Evolutionary conservation across 1,284 basidiomycete species (phyloP), one percentile per base, ranked within the genome.

Genomic region (Cryptococcus wingfieldii): DNA sequence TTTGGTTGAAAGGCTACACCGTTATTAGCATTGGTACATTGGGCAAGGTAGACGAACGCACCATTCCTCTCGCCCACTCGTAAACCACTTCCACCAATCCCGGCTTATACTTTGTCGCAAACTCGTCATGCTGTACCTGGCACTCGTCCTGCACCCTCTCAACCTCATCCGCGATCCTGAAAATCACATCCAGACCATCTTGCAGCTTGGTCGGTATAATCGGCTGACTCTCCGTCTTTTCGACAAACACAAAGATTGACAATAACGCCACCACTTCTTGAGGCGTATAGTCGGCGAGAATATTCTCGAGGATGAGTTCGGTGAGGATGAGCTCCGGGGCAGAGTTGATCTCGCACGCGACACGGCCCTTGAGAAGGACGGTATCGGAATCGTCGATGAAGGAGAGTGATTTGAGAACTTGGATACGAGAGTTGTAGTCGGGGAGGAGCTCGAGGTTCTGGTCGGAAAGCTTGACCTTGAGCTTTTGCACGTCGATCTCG

Each of bases 311-410:
- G 55, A 99, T 96, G 38, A 99, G 83, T 70, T 99, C 96, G 1
- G 96, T 98, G 44, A 98, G 80, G 39, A 98, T 85, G 27, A 99
- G 86, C 69, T 96, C 93, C 66, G 93, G 93, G 4, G 89, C 91
- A 5, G 94, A 97, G 75, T 98, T 98, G 75, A 99, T 97, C 90
- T 98, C 96, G 80, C 96, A 98, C 19, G 96, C 96, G 10, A 98
- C 96, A 47, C 96, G 84, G 12, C 96, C 96, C 73, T 99, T 99
- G 58, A 98, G 82, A 25, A 93, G 82, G 1, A 99, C 94, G 0
- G 93, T 98, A 34, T 89, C 87, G 65, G 95, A 90, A 47, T 92
- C 88, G 71, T 96, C 88, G 65, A 97, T 90, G 73, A 96, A 95
- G 60, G 89, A 86, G 25, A 99, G 82, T 52, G 90, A 88, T 70